These are phyloP conservation scores for Leptomonas pyrrhocoris DNA, from an alignment of 208 protist genomes.

Conservation along the genomic window DNA sequence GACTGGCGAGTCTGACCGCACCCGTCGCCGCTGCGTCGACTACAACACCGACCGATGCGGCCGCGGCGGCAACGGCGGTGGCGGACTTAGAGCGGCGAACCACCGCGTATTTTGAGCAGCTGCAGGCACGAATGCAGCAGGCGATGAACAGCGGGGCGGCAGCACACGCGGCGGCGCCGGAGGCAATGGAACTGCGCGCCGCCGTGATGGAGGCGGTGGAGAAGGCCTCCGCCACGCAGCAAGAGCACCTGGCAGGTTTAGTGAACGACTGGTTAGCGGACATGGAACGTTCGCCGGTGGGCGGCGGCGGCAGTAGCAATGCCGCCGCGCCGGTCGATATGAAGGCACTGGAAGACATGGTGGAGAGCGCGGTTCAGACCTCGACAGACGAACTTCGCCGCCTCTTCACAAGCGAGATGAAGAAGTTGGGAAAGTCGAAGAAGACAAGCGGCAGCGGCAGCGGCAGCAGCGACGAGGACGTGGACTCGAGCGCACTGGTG, in stretches of 20 bases:
- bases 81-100: slow-evolving; percentile 22
- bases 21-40: neutral
- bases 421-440: slow-evolving; percentile 43
- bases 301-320: slow-evolving; percentile 2
- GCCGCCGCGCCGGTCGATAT: slow-evolving; percentile 17
- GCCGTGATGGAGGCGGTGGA: slow-evolving; percentile 55
- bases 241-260: slow-evolving; percentile 46
- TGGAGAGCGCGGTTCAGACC: slow-evolving; percentile 55
- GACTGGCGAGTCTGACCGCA: slow-evolving; percentile 5
- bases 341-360: slow-evolving; percentile 40
- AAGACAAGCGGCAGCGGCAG: slow-evolving; percentile 1
- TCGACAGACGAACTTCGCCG: slow-evolving; percentile 62
- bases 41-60: neutral
- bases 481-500: slow-evolving; percentile 17
- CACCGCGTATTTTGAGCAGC: slow-evolving; percentile 27
- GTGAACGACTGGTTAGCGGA: slow-evolving; percentile 42
- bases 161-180: neutral
- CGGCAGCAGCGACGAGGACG: slow-evolving; percentile 6
- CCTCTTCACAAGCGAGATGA: slow-evolving; percentile 47
- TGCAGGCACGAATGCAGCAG: slow-evolving; percentile 17
- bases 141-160: neutral
- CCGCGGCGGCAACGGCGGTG: neutral
- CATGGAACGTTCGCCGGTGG: neutral
- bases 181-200: slow-evolving; percentile 12
- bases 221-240: slow-evolving; percentile 49